A percentile compares a stretch with the other conserved stretches of the same genome.
phyloP scores from a whole-genome alignment of 1,139 yeast species.

The Trichomonascaceae sp. region DNA sequence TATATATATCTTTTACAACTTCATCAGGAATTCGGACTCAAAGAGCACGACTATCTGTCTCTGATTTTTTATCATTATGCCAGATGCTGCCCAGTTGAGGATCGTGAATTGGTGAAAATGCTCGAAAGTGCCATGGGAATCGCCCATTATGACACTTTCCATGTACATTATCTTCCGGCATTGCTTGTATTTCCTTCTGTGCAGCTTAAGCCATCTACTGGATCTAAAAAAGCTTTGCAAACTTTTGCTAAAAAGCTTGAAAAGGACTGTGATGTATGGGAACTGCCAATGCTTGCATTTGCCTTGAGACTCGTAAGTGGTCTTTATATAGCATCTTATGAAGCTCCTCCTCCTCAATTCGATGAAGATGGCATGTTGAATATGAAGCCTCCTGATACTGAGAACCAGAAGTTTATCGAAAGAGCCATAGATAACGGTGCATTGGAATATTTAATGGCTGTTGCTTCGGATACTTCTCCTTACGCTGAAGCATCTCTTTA shows the following conservation, averaged over 20 bases:
- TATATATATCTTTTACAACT: slow-evolving; percentile 35
- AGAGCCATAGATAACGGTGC: slow-evolving; percentile 64
- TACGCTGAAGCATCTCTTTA: neutral
- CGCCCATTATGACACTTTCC: slow-evolving; percentile 54
- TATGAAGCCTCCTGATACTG: neutral
- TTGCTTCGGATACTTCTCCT: slow-evolving; percentile 55
- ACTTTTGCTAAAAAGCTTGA: slow-evolving; percentile 9
- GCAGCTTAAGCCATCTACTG: slow-evolving; percentile 13
- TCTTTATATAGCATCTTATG: neutral
- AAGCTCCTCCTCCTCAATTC: neutral
- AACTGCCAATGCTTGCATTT: neutral
- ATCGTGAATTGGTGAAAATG: slow-evolving; percentile 40
- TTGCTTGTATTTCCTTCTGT: slow-evolving; percentile 16
- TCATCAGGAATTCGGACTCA: slow-evolving; percentile 55
- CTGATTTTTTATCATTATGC: slow-evolving; percentile 42
- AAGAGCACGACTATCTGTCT: slow-evolving; percentile 67
- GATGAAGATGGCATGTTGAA: neutral
- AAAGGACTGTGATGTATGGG: neutral
- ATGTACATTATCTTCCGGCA: slow-evolving; percentile 64
- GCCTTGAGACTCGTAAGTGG: neutral
- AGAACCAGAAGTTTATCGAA: slow-evolving; percentile 29
- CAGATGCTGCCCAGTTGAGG: slow-evolving; percentile 23
- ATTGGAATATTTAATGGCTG: slow-evolving; percentile 66
- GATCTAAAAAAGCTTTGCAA: slow-evolving; percentile 11
- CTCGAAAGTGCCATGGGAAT: slow-evolving; percentile 40